Base-by-base conservation (phyloP, 163 green algal species). In the Scenedesmus sp. region DNA sequence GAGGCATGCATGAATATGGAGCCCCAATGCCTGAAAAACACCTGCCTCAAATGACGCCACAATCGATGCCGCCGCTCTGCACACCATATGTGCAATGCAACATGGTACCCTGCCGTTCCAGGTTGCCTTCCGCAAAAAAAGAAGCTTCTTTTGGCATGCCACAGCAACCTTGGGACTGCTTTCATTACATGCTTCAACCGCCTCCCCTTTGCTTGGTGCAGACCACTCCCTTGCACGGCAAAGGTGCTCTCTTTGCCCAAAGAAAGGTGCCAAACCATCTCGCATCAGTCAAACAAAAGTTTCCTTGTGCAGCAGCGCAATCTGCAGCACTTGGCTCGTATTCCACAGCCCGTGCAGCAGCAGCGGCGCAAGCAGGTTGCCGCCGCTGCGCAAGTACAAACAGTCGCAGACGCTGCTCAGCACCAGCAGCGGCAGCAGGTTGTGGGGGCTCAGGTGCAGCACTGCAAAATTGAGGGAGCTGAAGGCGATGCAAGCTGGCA, bases 281-380 rank as follows among this genome's bases (percentile, higher is more conserved):
- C 10, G 54, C n/a, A 46, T 76, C 54, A 56, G 67, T 93, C 77
- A 96, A 20, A 96, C 93, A 88, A 96, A 95, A 0, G 34, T 73
- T 2, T 96, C 89, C 85, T 95, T 94, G 2, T 89, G 86, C 12
- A 87, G 54, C 52, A 94, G 54, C 59, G 92, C 84, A 18, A 96
- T 91, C 18, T 82, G 90, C 59, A 92, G 60, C 90, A 96, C 55
- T 82, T 96, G 93, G 76, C 90, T 90, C 1, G 20, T 84, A 82
- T 96, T 96, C 93, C 93, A 96, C 4, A 92, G 82, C 64, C 88
- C 93, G 70, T 96, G 94, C 64, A 96, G 86, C 74, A 94, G 9
- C 79, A 95, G 70, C 59, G 93, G 91, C 10, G 93, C 86, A 59
- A 90, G 82, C 91, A 96, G 79, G 66, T 91, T 94, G 82, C 66